Base-by-base conservation (phyloP, 106 monocot genomes). In the Acorus calamus region DNA sequence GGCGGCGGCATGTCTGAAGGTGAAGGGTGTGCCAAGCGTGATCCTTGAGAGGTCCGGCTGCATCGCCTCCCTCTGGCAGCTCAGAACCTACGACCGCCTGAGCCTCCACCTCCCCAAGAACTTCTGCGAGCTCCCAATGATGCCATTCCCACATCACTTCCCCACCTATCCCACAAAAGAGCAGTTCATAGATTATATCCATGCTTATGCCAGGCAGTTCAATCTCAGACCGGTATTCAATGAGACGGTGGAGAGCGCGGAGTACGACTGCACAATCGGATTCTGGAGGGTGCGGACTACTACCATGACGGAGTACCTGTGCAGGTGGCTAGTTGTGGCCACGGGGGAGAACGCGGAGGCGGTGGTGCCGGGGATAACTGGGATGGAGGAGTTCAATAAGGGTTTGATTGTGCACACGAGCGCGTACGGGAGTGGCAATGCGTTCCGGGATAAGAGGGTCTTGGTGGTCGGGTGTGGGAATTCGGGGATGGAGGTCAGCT, bases 271-370 rank as follows among this genome's bases (percentile, higher is more conserved):
- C 14, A 58, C 48, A 0, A 43, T 61, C 4, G 66, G 69, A 12
- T 8, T 70, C 7, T 86, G 86, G 86, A 56, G 65, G 67, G 73
- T 86, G 14, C 70, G 57, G 56, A 56, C 81, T 42, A 46, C 42
- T 11, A 53, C 60, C 6, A 67, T 3, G 49, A 70, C 2, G 43
- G 81, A 73, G 59, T 86, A 81, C 56, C 7, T 56, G 2, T 71
- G 66, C 9, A 66, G 81, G 50, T 88, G 85, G 88, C 68, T 93
- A 12, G 73, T 93, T 13, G 92, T 78, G 43, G 92, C 92, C 3
- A 88, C 88, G 3, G 92, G 92, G 28, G 92, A 93, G 80, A 93
- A 93, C 80, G 92, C 92, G 3, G 92, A 93, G 69, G 70, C 62
- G 6, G 85, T 83, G 11, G 64, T 73, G 50, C 92, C 92, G 2